Conservation (phyloP, 73 alveolate genomes). For the Paramecium sexaurelia region DNA sequence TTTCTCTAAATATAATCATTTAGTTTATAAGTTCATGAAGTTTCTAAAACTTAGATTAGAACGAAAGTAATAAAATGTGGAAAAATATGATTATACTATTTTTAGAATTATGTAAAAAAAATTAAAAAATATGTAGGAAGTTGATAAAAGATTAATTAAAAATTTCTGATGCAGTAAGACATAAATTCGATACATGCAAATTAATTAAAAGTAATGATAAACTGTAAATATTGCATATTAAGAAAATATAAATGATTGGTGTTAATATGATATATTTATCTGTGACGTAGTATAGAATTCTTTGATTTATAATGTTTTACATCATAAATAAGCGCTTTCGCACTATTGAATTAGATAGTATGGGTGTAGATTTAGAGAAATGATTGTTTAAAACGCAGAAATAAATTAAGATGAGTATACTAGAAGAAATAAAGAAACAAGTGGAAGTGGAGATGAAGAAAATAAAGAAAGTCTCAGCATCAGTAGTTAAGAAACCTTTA, state of each 20-base stretch:
- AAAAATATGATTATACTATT: background rate
- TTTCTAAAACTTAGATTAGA: too few relatives aligned
- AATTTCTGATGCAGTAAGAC: background rate
- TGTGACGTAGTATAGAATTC: background rate
- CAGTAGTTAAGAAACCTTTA: slow-evolving; percentile 16
- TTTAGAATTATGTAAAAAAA: too few relatives aligned
- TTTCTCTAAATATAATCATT: too few relatives aligned
- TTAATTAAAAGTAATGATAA: background rate
- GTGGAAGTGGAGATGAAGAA: background rate
- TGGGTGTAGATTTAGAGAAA: background rate
- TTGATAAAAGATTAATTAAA: background rate
- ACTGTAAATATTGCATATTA: background rate
- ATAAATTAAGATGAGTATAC: background rate
- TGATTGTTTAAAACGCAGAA: background rate
- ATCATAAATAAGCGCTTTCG: background rate
- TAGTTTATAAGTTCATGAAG: too few relatives aligned
- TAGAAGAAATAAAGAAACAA: background rate
- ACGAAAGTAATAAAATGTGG: too few relatives aligned
- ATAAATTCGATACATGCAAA: background rate
- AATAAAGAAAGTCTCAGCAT: background rate
- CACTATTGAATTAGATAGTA: background rate
- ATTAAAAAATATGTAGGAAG: background rate
- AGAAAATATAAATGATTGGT: background rate
- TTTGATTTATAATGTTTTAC: background rate
- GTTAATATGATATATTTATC: background rate